Conservation (phyloP, 2,329 filamentous ascomycete species). For the Pseudogymnoascus sp. region DNA sequence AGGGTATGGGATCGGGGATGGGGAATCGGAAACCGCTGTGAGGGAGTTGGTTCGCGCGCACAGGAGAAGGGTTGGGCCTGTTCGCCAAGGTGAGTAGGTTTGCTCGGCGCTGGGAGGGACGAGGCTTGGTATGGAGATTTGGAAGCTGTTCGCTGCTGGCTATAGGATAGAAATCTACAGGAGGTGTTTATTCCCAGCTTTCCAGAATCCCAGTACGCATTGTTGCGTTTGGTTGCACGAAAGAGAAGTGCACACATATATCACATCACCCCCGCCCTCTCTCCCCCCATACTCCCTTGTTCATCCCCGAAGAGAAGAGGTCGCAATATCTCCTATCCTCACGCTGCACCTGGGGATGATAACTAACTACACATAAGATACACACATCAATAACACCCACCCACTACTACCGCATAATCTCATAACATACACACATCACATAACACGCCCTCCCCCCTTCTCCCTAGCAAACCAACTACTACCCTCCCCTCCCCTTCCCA, state of each 20-base stretch:
- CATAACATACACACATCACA: conserved; percentile 4
- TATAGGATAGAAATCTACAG: background rate
- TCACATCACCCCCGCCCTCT: background rate
- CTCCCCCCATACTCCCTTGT: background rate
- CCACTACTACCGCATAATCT: background rate
- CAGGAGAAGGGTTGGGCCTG: no score
- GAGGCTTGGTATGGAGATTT: background rate
- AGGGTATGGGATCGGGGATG: background rate
- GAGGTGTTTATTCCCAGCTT: background rate
- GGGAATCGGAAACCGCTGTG: background rate
- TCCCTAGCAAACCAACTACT: background rate
- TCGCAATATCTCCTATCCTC: background rate
- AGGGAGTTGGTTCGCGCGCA: background rate
- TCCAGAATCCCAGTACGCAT: background rate
- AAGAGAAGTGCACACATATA: background rate
- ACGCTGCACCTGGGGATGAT: background rate
- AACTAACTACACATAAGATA: background rate
- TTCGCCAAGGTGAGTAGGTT: background rate
- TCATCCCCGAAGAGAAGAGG: no score
- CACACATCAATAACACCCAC: background rate
- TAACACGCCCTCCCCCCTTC: background rate
- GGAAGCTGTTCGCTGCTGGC: no score
- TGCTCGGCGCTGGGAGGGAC: background rate
- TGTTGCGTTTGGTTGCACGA: background rate
- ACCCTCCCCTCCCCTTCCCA: no score